Conservation (phyloP, 345 rosid genomes). For the Melaleuca alternifolia region DNA sequence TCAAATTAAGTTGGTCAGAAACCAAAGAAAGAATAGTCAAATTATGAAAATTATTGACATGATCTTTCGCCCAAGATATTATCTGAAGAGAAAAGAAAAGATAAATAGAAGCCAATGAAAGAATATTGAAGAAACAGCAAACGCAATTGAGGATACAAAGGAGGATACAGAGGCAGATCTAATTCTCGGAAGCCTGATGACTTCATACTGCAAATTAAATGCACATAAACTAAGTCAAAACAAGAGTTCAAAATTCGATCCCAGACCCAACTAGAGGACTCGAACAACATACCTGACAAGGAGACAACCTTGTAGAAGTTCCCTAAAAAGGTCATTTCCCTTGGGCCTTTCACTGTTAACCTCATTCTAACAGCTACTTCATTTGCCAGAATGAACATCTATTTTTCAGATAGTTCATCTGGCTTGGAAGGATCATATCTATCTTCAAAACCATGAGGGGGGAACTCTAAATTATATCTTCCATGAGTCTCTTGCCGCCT, state of each 20-base stretch:
- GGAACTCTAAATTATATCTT: conserved; percentile 10
- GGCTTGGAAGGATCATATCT: conserved; percentile 67
- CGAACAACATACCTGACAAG: neutral
- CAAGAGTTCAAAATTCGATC: neutral
- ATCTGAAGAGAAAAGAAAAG: neutral
- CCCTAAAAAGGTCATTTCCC: neutral
- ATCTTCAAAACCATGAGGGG: conserved; percentile 46
- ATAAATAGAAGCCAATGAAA: neutral
- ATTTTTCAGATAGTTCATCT: conserved; percentile 19
- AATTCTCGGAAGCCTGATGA: conserved; percentile 49
- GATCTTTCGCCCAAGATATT: neutral
- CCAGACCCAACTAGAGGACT: neutral
- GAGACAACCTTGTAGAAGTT: neutral
- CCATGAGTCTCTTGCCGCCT: conserved; percentile 7
- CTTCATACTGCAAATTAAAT: conserved; percentile 48
- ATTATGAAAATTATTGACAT: neutral
- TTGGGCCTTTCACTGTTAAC: neutral
- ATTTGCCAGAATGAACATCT: neutral
- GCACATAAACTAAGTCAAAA: neutral
- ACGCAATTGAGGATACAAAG: conserved; percentile 59
- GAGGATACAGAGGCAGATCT: conserved; percentile 74
- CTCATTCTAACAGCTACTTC: neutral
- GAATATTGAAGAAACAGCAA: neutral
- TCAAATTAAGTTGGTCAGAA: neutral
- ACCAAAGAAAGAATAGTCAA: neutral